Conservation (phyloP, 306 rosid species). For the Trifolium subterraneum region DNA sequence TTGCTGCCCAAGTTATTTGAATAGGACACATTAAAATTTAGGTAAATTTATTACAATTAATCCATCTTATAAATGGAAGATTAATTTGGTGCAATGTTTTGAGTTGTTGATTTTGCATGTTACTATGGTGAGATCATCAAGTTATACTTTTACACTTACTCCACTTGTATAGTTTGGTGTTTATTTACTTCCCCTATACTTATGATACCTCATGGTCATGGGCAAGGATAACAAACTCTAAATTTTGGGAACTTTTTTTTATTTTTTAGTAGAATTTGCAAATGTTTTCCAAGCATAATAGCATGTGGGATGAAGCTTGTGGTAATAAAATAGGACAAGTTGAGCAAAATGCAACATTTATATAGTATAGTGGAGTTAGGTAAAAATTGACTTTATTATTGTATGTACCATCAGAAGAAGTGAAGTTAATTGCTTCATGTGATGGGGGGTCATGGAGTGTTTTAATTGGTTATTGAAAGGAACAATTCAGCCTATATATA, state of each 20-base stretch:
- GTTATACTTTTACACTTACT: not conserved
- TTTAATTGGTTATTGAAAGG: conserved; percentile 9
- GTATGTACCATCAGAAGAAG: not conserved
- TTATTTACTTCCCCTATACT: conserved; percentile 7
- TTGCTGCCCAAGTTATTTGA: too few relatives aligned
- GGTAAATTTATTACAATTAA: too few relatives aligned
- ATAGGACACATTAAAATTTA: too few relatives aligned
- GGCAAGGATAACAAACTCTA: conserved; percentile 18
- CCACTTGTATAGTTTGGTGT: not conserved
- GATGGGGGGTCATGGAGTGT: conserved; percentile 19
- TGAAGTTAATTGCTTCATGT: conserved; percentile 17
- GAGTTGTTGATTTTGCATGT: too few relatives aligned
- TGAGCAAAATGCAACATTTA: conserved; percentile 1
- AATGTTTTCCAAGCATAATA: not conserved
- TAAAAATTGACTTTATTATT: not conserved
- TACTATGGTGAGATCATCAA: too few relatives aligned
- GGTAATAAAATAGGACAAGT: not conserved
- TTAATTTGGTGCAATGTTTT: too few relatives aligned
- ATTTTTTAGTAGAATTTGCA: conserved; percentile 13
- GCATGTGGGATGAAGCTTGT: not conserved
- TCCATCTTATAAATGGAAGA: too few relatives aligned
- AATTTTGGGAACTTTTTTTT: conserved; percentile 2
- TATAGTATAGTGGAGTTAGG: conserved; percentile 8
- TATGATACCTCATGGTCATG: not conserved
- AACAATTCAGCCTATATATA: not conserved